A percentile compares a stretch with the other conserved stretches of the same genome.
Conservation (phyloP, 75 land plant genomes). For the Cupressus sempervirens region DNA sequence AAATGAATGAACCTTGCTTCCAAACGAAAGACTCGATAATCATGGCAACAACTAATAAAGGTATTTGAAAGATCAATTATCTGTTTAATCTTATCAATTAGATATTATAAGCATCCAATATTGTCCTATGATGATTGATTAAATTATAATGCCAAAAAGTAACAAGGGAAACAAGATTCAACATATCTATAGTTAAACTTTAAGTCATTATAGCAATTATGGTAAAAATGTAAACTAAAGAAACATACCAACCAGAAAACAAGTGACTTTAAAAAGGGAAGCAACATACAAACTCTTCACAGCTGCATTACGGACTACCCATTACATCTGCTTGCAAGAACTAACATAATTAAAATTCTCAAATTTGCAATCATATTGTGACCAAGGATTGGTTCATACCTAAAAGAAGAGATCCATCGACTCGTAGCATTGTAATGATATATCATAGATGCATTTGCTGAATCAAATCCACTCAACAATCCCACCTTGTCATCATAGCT, state of each 20-base stretch:
- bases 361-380: not conserved
- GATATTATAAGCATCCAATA: not conserved
- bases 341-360: not conserved
- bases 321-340: not conserved
- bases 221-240: not conserved
- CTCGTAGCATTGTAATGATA: constrained; percentile 47
- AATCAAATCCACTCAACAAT: constrained; percentile 31
- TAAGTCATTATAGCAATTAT: not conserved
- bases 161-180: not conserved
- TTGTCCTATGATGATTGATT: not conserved
- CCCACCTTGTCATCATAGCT: constrained; percentile 60
- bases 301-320: not conserved
- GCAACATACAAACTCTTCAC: not conserved
- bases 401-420: constrained; percentile 73
- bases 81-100: not conserved
- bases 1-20: not conserved
- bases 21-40: not conserved
- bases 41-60: not conserved
- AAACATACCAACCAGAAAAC: not conserved
- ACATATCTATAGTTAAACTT: not conserved
- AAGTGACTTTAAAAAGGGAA: not conserved
- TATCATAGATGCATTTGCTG: constrained; percentile 24
- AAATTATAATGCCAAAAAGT: not conserved
- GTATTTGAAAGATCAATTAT: not conserved
- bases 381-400: constrained; percentile 21